phyloP scores from a whole-genome alignment of 1,284 basidiomycete genomes.

The Cryptococcus sp. region DNA sequence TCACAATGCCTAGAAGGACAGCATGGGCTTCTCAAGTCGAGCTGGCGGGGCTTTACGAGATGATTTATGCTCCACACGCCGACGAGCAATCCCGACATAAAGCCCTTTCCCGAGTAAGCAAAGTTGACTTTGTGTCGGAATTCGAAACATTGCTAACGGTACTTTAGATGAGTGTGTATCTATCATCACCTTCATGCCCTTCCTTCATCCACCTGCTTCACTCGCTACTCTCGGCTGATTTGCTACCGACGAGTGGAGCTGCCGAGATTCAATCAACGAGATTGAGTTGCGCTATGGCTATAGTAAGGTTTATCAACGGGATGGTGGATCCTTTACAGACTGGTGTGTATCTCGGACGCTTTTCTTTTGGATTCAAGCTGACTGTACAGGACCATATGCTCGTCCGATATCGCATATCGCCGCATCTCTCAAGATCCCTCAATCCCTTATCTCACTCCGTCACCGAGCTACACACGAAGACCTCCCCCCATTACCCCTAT shows the following conservation, averaged over 20 bases:
- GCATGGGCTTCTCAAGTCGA: constrained; percentile 74
- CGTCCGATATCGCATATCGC: constrained; percentile 87
- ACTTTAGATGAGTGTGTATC: constrained; percentile 63
- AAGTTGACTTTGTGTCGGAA: background rate
- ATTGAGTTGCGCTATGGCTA: constrained; percentile 63
- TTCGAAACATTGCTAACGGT: background rate
- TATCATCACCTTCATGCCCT: constrained; percentile 68
- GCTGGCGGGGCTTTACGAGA: constrained; percentile 72
- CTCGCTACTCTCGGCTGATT: constrained; percentile 60
- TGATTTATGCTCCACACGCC: constrained; percentile 68
- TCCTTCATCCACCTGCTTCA: constrained; percentile 55
- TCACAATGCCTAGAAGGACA: constrained; percentile 76
- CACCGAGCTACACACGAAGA: constrained; percentile 97
- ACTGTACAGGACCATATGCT: constrained; percentile 56
- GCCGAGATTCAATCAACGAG: constrained; percentile 55
- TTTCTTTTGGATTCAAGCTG: background rate
- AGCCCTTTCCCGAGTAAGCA: constrained; percentile 69
- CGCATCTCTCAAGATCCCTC: constrained; percentile 74
- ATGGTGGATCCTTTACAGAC: constrained; percentile 90
- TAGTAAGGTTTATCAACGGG: constrained; percentile 85
- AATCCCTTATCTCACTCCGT: constrained; percentile 87
- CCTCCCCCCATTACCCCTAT: constrained; percentile 74
- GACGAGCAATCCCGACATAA: constrained; percentile 57
- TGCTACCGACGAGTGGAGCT: constrained; percentile 55
- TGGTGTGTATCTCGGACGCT: constrained; percentile 51